Base-by-base conservation (phyloP, 345 rosid species). In the Clausena lansium region DNA sequence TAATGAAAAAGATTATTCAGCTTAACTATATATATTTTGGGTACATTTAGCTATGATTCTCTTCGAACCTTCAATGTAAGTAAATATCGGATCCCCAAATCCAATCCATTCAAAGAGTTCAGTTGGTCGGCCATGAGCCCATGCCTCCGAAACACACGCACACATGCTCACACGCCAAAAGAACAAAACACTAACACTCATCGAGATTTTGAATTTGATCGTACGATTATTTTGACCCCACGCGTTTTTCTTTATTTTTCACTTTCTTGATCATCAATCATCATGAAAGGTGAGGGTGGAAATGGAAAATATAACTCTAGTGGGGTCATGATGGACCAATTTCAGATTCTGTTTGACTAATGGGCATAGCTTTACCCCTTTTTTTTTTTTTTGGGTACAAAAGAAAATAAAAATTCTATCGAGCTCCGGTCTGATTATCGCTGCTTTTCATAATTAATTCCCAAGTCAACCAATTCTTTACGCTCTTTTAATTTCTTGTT, bases 121-220 rank as follows among this genome's bases (percentile, higher is more conserved):
- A 68, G 71, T 80, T 80, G 85, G 87, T 85, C 85, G 80, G 84
- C 84, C 84, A 85, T 76, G 76, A 63, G 62, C 54, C 57, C 50
- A 52, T 64, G 50, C 24, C 50, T 39, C 64, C 9, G 5, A 24
- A 10, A 20, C 54, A 4, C 15, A 7, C 17, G 13, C 45, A 20
- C 32, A 22, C 61, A 11, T 32, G 9, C 45, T 4, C 22, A 52
- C 38, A 4, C 38, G 20, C 67, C 35, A 63, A 63, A 17, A 30
- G 22, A 28, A 13, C 5, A 22, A 47, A 54, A 70, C 22, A 8
- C 67, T 32, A 4, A 17, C 7, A 1, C 73, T 45, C 57, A 25
- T 25, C 33, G 9, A 33, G 4, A 17, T 32, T 17, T 22, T 24
- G 9, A 41, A 19, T 25, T 25, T 28, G 27, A 32, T 32, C 9